phyloP scores from a whole-genome alignment of 2,329 filamentous ascomycete genomes.

The Trichoderma oligosporum region DNA sequence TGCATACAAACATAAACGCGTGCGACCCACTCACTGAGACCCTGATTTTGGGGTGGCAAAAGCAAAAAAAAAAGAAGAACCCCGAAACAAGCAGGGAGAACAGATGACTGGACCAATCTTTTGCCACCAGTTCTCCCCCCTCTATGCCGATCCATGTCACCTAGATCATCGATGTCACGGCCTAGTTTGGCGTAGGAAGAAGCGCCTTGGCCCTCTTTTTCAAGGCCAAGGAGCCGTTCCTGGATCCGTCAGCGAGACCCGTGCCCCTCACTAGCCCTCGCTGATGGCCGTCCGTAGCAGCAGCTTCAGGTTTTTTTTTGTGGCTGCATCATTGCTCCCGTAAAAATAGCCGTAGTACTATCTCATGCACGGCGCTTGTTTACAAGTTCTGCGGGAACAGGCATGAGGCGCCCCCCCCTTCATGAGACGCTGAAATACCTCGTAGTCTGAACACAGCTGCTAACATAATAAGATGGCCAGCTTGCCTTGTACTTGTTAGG shows the following conservation, averaged over 20 bases:
- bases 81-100: slow-evolving; percentile 13
- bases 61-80: neutral
- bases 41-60: slow-evolving; percentile 3
- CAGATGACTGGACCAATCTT: slow-evolving; percentile 1
- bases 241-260: slow-evolving; percentile 4
- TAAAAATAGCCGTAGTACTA: neutral
- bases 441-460: no score
- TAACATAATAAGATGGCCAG: no score
- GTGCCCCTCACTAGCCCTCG: neutral
- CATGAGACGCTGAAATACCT: neutral
- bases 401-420: neutral
- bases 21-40: neutral
- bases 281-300: no score
- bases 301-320: neutral
- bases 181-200: neutral
- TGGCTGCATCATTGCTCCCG: neutral
- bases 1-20: neutral
- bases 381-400: neutral
- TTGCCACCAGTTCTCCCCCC: neutral
- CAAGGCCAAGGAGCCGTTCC: neutral
- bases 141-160: neutral
- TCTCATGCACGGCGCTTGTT: neutral
- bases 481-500: neutral
- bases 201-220: neutral
- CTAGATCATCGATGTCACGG: slow-evolving; percentile 1